Evolutionary conservation across 148 eudicot genomes (phyloP), one percentile per base, ranked within the genome.

Genomic region (Agrostemma githago): DNA sequence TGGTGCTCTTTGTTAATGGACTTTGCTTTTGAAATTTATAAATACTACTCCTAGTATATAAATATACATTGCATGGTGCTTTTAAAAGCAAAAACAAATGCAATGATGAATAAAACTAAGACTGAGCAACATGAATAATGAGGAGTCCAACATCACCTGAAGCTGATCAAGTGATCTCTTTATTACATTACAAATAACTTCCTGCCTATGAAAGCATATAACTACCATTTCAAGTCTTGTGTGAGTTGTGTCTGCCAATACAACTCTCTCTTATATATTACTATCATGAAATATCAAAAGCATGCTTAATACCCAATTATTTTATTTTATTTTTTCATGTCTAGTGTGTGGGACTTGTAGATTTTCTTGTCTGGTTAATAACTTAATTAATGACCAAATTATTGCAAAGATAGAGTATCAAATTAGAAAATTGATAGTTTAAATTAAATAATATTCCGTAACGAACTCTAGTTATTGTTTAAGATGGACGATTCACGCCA

Each of bases 291-390:
- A 10, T 26, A 17, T 57, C 2, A 15, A 58, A 73, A 71, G 83
- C 83, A 80, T 80, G 83, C 83, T 72, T 57, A 46, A 71, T 72
- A 66, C 72, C 72, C 79, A 80, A 80, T 76, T 67, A 76, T 80
- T 80, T 71, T 44, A 46, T 53, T 44, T 70, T 67, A 72, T 66
- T 71, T 75, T 39, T 76, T 46, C 62, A 54, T 75, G 61, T 65
- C 75, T 38, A 80, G 79, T 26, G 79, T 26, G 76, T 75, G 75
- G 62, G 51, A 43, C 41, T 69, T 75, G 38, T 37, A 20, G 68
- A 71, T 65, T 48, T 57, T 71, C 76, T 65, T 71, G 76, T 80
- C 76, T 75, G 8, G 7, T 63, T 73, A 72, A 6, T 62, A 65
- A 6, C 58, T 75, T 11, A 37, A 61, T 41, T 2, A 14, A 54